Base-by-base conservation (phyloP, 2,329 filamentous ascomycete species). In the Proliferodiscus dingleyae region DNA sequence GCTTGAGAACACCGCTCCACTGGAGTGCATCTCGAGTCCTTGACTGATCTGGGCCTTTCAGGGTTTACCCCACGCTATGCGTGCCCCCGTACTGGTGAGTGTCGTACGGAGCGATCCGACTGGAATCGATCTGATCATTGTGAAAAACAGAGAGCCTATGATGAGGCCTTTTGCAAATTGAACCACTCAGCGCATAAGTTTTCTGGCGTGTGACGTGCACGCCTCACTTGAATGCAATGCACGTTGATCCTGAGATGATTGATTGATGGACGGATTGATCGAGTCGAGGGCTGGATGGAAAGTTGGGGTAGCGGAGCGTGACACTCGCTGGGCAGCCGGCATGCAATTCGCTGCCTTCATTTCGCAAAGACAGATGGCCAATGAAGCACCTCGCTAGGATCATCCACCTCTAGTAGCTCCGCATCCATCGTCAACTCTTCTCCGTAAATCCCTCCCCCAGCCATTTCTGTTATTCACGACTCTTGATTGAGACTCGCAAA, bases 401-500 rank as follows among this genome's bases (percentile, higher is more conserved):
- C 34, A 16, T 22, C 9, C 10, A 11, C 18, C 11, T 22, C 15
- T 15, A 16, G 19, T 29, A 18, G 38, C 38, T 21, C n/a, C n/a
- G 5, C 41, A 21, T 37, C 30, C 10, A 32, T n/a, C 32, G 37
- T 43, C 23, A 16, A 22, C 33, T 24, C 24, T 22, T 34, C 13
- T 30, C 33, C 15, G 11, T 23, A 40, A 34, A 36, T 37, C 23
- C 19, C 32, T 37, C 38, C 24, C 36, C 43, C 29, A 41, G 36
- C 41, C 36, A 46, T 43, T 46, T 44, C 39, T 30, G 28, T 36
- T 34, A 37, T 43, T 37, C 36, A 45, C 41, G 33, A 50, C 45
- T 45, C 24, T 18, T 19, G 46, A 15, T 47, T 34, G 36, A 47
- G 29, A 38, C 40, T 43, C 50, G 37, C 38, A 38, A 49, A 49